Base-by-base conservation (phyloP, 495 filamentous ascomycete species). In the Elasticomyces elasticus region DNA sequence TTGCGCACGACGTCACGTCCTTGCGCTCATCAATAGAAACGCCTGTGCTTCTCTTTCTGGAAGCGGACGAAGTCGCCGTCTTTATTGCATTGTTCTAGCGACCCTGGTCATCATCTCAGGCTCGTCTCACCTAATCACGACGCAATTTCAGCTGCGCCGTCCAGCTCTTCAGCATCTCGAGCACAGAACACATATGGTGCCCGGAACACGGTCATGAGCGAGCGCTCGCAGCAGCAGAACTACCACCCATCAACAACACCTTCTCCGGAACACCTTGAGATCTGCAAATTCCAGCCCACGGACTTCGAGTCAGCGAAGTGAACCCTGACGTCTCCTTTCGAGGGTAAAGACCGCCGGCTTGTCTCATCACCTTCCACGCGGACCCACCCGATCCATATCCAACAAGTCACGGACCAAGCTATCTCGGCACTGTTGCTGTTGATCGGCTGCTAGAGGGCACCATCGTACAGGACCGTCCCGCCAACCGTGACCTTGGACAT, bases 361-460 rank as follows among this genome's bases (percentile, higher is more conserved):
- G 55, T 58, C 50, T 53, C 55, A 58, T 48, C 56, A 58, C 37
- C 38, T 58, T 52, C 54, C 31, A 46, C 38, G 50, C 13, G 23
- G 40, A 19, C 49, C 49, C 49, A 45, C 31, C 25, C 19, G 42
- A 15, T 35, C 26, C 11, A 19, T 43, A 22, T 15, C 49, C 28
- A 26, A 40, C 55, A 58, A 46, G 55, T 49, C 50, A 51, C 48
- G 28, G 19, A 5, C 33, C 52, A 27, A 31, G 38, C 54, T 52
- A 57, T 51, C 31, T 52, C 47, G 54, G 48, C 52, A 51, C 35
- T 51, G 58, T 56, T 31, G 49, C 54, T 54, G 54, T 56, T 48
- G 52, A 57, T 57, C 54, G 30, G 9, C 48, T 57, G 49, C 58
- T 52, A 60, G 22, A 43, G 30, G 40, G 44, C 51, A 49, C 53